These are phyloP conservation scores for Xylariaceae sp. DNA, from an alignment of 2,329 filamentous ascomycete species.

Conservation along the genomic window DNA sequence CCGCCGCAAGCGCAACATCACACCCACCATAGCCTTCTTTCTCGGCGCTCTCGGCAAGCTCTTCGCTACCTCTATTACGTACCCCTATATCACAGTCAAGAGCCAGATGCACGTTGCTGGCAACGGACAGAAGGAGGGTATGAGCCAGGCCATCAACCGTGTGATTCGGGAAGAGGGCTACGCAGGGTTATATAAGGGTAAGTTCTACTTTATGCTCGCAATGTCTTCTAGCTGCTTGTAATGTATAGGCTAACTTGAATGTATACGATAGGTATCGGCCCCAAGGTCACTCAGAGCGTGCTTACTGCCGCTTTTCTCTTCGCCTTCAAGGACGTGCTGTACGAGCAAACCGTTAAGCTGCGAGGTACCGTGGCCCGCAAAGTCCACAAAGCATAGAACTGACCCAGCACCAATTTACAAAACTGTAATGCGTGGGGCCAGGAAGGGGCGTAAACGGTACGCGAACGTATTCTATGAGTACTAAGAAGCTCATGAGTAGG, in stretches of 20 bases:
- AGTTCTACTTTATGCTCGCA: slow-evolving; percentile 40
- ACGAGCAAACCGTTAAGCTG: slow-evolving; percentile 77
- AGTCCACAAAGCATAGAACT: slow-evolving; percentile 40
- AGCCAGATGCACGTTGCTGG: slow-evolving; percentile 93
- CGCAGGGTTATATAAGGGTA: slow-evolving; percentile 88
- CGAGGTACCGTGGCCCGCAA: slow-evolving; percentile 52
- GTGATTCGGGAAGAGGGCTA: slow-evolving; percentile 93
- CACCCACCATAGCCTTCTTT: slow-evolving; percentile 85
- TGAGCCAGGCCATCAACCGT: slow-evolving; percentile 76
- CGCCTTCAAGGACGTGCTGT: slow-evolving; percentile 96
- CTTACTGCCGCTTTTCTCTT: slow-evolving; percentile 96
- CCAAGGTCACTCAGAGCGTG: slow-evolving; percentile 96
- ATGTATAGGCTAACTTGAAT: slow-evolving; percentile 2
- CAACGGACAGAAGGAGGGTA: slow-evolving; percentile 76
- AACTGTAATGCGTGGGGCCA: background rate
- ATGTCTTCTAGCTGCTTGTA: background rate
- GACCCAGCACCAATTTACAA: background rate
- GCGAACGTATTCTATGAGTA: background rate
- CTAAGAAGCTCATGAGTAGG: background rate
- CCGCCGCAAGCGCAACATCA: slow-evolving; percentile 66
- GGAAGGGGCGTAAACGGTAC: background rate
- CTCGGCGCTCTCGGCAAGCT: slow-evolving; percentile 93
- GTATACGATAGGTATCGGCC: slow-evolving; percentile 74
- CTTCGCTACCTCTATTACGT: slow-evolving; percentile 90
- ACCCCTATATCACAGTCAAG: slow-evolving; percentile 99